Evolutionary conservation across 139 green algal species (phyloP).

Genomic region (Micractinium sp.): DNA sequence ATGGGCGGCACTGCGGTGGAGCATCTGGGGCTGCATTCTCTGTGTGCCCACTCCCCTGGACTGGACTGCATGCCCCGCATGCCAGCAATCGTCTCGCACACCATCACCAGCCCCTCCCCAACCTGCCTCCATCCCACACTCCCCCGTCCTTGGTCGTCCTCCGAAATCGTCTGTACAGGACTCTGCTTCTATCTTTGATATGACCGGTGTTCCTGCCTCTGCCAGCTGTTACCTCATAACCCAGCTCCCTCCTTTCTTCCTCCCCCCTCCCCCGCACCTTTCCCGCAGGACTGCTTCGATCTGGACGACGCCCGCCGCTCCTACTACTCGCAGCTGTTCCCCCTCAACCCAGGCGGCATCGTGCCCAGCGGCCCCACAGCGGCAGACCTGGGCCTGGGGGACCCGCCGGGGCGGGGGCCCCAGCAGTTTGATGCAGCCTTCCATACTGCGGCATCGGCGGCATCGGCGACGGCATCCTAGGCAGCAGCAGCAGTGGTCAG

Average conservation of each 20-base stretch:
- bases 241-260: neutral
- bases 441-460: neutral
- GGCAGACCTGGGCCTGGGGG: slow-evolving; percentile 6
- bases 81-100: too few relatives aligned
- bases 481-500: too few relatives aligned
- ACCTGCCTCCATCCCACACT: too few relatives aligned
- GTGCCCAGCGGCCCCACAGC: slow-evolving; percentile 73
- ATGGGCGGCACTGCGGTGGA: too few relatives aligned
- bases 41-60: neutral
- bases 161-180: too few relatives aligned
- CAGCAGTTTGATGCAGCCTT: neutral
- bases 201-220: too few relatives aligned
- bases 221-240: neutral
- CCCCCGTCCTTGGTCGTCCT: too few relatives aligned
- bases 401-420: neutral
- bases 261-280: neutral
- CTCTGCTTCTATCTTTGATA: too few relatives aligned
- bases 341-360: slow-evolving; percentile 92
- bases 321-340: slow-evolving; percentile 92
- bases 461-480: too few relatives aligned
- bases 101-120: too few relatives aligned
- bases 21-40: too few relatives aligned
- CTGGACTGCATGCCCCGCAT: neutral
- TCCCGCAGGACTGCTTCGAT: slow-evolving; percentile 67
- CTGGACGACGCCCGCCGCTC: slow-evolving; percentile 72